Evolutionary conservation across 352 stramenopile species (phyloP).

Genomic region (Blastocystis sp.): DNA sequence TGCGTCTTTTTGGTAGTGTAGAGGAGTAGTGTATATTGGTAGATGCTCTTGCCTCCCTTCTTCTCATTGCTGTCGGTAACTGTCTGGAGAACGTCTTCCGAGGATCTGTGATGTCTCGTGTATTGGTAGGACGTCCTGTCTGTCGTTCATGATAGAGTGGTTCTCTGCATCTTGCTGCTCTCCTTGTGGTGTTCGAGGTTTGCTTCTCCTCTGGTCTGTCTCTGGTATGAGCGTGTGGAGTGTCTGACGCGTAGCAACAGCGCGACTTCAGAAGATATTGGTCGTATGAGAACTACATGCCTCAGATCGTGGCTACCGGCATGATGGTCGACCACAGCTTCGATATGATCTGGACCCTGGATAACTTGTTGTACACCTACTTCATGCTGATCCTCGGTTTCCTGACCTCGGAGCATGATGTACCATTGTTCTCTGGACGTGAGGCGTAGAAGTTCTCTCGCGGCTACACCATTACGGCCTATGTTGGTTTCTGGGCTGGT

Average conservation of each 20-base stretch:
- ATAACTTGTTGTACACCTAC: slow-evolving; percentile 28
- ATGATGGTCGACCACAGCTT: slow-evolving; percentile 28
- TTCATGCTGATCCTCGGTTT: slow-evolving; percentile 31
- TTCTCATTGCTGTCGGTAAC: slow-evolving; percentile 50
- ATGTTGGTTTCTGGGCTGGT: not conserved
- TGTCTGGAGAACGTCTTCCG: slow-evolving; percentile 58
- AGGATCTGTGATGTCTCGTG: slow-evolving; percentile 24
- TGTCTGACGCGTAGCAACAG: not conserved
- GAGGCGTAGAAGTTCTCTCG: slow-evolving; percentile 13
- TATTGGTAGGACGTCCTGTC: not conserved
- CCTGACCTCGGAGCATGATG: slow-evolving; percentile 45
- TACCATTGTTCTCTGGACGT: not conserved
- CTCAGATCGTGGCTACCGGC: not conserved
- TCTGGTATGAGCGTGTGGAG: not conserved
- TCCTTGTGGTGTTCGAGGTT: slow-evolving; percentile 36
- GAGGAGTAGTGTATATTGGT: not conserved
- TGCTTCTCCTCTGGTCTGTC: slow-evolving; percentile 25
- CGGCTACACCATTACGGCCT: slow-evolving; percentile 10
- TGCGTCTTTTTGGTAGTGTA: slow-evolving; percentile 1
- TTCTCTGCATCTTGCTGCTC: slow-evolving; percentile 2
- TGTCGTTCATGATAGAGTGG: not conserved
- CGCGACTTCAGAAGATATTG: slow-evolving; percentile 28
- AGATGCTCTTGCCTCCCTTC: slow-evolving; percentile 16
- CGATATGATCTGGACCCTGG: slow-evolving; percentile 50
- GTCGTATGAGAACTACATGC: not conserved